Evolutionary conservation across 2,329 filamentous ascomycete genomes (phyloP).

Genomic region (Colletotrichum graminicola): DNA sequence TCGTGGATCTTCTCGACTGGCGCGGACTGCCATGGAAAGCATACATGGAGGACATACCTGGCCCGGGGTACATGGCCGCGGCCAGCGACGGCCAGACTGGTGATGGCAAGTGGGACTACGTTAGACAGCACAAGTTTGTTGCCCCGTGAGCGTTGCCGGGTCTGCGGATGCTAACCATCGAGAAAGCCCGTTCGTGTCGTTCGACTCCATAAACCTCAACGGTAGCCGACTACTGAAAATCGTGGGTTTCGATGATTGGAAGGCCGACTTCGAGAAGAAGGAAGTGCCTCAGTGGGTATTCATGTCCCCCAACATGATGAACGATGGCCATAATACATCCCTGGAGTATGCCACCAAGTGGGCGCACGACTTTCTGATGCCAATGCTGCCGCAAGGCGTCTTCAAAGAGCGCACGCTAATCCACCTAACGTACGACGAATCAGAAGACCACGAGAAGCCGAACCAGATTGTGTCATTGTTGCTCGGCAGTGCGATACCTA

Average conservation of each 20-base stretch:
- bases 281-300: conserved; percentile 75
- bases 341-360: conserved; percentile 65
- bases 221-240: conserved; percentile 67
- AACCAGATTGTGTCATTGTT: conserved; percentile 68
- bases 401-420: conserved; percentile 68
- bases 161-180: conserved; percentile 37
- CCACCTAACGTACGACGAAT: conserved; percentile 70
- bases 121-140: conserved; percentile 44
- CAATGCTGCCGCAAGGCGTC: conserved; percentile 62
- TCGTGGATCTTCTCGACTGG: conserved; percentile 52
- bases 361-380: conserved; percentile 65
- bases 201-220: conserved; percentile 55
- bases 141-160: background rate
- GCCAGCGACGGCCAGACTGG: conserved; percentile 52
- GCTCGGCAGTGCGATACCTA: conserved; percentile 66
- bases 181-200: conserved; percentile 57
- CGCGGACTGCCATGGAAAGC: conserved; percentile 50
- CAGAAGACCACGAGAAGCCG: conserved; percentile 62
- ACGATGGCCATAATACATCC: conserved; percentile 72
- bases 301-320: conserved; percentile 73
- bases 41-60: conserved; percentile 52
- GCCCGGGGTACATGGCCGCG: conserved; percentile 57
- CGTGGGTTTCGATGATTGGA: conserved; percentile 73
- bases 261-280: conserved; percentile 66
- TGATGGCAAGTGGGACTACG: conserved; percentile 48